Evolutionary conservation across 83 land plant species (phyloP), one percentile per base, ranked within the genome.

Genomic region (Larix sibirica): DNA sequence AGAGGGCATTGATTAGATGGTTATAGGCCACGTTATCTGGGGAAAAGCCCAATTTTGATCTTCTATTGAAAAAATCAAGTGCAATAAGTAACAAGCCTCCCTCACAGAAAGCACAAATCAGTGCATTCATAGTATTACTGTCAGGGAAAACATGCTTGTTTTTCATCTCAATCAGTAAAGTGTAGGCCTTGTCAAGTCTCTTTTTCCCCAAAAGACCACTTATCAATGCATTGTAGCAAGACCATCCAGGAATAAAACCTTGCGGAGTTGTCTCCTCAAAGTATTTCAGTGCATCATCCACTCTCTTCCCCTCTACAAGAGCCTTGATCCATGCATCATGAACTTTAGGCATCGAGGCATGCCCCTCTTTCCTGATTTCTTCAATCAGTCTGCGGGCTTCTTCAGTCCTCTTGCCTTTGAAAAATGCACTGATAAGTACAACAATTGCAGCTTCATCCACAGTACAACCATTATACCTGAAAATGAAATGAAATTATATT

Each of bases 1-100:
- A 86, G 16, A 92, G 83, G 24, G 89, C 77, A 79, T 79, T 84
- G 54, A 92, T 88, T 76, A 92, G 74, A 67, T 80, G 68, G 65
- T 86, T 84, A 63, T 88, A 92, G 36, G 87, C 81, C 80, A 69
- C 69, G 23, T 75, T 26, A 75, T 61, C 82, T 2, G 87, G 85
- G 33, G 85, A 79, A 47, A 92, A 44, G 16, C 89, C 90, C 26
- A 90, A 70, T 78, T 90, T 92, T 4, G 17, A 16, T 79, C 89
- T 84, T 1, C 87, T 84, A 59, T 88, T 79, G 60, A 73, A 88
- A 36, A 92, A 84, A 60, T 85, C 86, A 28, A 88, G 2, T 2
- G 92, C 92, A 17, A 83, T 84, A 54, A 90, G 89, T 23, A 85
- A 85, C 90, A 90, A 84, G 12, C 94, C 94, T 44, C 83, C 89